A percentile compares a stretch with the other conserved stretches of the same genome.
phyloP scores from a whole-genome alignment of 305 asterid genomes.

The Fraxinus angustifolia region DNA sequence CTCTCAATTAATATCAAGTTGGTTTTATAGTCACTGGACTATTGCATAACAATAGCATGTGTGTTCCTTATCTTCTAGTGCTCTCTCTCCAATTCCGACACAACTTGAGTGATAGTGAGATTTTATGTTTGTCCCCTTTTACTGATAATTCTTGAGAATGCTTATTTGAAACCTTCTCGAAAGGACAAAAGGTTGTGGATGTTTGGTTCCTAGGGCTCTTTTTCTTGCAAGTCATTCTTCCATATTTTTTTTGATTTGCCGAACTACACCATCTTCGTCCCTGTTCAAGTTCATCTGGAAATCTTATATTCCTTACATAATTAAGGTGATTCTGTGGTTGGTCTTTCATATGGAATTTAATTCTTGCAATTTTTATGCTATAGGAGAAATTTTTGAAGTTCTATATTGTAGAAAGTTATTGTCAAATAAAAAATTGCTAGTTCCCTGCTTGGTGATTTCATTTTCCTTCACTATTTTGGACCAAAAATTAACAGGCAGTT shows the following conservation, averaged over 20 bases:
- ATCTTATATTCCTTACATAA: conserved; percentile 3
- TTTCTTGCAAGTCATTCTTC: not conserved
- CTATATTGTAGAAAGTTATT: not conserved
- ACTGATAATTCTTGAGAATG: not conserved
- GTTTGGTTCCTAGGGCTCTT: not conserved
- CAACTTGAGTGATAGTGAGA: not conserved
- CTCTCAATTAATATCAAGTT: not conserved
- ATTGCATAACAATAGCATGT: not conserved
- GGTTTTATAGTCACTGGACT: not conserved
- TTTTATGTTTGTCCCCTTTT: not conserved
- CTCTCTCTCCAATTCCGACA: not conserved
- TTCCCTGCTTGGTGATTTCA: conserved; percentile 12
- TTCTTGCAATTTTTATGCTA: not conserved
- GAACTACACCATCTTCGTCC: not conserved
- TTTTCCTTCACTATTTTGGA: not conserved
- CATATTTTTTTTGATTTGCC: not conserved
- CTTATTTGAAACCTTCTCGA: not conserved
- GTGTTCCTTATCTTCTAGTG: not conserved
- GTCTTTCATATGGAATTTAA: not conserved
- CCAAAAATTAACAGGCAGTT: conserved; percentile 56
- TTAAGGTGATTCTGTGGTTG: not conserved
- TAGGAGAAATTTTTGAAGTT: not conserved
- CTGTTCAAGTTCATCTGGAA: not conserved
- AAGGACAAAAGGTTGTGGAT: not conserved
- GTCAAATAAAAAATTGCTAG: not conserved